Evolutionary conservation across 2,329 filamentous ascomycete genomes (phyloP).

Genomic region (Pyrenochaeta sp.): DNA sequence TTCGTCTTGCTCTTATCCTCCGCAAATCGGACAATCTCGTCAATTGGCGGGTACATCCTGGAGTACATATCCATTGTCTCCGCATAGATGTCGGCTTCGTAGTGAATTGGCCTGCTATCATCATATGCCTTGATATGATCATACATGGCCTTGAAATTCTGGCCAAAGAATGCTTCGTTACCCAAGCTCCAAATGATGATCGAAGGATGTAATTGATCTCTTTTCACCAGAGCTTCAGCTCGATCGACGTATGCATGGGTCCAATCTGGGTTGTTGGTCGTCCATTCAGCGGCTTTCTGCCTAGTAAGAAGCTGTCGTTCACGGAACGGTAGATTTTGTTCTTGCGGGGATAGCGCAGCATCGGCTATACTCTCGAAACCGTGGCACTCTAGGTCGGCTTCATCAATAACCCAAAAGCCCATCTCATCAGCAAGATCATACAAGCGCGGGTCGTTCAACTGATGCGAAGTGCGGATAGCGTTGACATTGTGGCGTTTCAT

Average conservation of each 20-base stretch:
- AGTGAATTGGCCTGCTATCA: constrained; percentile 68
- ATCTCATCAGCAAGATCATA: constrained; percentile 71
- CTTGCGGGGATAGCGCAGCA: constrained; percentile 29
- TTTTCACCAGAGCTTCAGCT: constrained; percentile 68
- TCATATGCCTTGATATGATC: constrained; percentile 68
- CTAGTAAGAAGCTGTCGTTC: constrained; percentile 68
- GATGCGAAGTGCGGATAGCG: constrained; percentile 73
- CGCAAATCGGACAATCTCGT: constrained; percentile 60
- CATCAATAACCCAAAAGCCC: constrained; percentile 71
- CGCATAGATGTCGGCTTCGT: constrained; percentile 70
- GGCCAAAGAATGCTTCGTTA: constrained; percentile 77
- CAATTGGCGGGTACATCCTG: constrained; percentile 70
- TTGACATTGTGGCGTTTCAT: constrained; percentile 80
- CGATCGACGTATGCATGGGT: constrained; percentile 73
- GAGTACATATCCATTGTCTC: constrained; percentile 71
- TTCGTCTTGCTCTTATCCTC: constrained; percentile 54
- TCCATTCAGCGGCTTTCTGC: constrained; percentile 64
- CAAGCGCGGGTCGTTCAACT: constrained; percentile 69
- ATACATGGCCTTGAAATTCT: constrained; percentile 74
- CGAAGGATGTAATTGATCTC: constrained; percentile 76
- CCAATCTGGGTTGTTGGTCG: constrained; percentile 69
- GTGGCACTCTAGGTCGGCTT: constrained; percentile 60
- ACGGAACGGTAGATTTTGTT: constrained; percentile 63
- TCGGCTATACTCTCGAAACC: constrained; percentile 53
- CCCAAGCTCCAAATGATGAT: constrained; percentile 78